These are phyloP conservation scores for Aspergillus sparsus DNA, from an alignment of 495 filamentous ascomycete genomes.

Conservation along the genomic window DNA sequence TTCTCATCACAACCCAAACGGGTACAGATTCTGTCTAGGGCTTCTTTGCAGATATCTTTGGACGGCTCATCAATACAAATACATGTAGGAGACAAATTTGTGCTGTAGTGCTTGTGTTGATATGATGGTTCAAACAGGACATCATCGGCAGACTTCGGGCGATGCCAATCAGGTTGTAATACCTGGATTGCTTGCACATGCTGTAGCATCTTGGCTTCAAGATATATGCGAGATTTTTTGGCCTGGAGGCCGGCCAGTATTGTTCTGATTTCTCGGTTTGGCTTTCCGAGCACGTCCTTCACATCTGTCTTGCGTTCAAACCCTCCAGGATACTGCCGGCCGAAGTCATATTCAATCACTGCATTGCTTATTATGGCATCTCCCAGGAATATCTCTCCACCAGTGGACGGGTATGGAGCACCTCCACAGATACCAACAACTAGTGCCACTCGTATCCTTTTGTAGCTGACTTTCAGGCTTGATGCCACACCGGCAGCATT, in stretches of 20 bases:
- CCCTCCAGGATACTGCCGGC: conserved; percentile 30
- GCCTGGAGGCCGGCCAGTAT: conserved; percentile 28
- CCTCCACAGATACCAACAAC: conserved; percentile 38
- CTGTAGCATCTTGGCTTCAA: conserved; percentile 18
- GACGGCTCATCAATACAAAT: conserved; percentile 2
- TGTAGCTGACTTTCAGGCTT: conserved; percentile 34
- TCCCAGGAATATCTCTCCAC: conserved; percentile 37
- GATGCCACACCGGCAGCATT: conserved; percentile 32
- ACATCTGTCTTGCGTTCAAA: conserved; percentile 30
- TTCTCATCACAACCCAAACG: conserved; percentile 8
- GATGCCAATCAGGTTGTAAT: conserved; percentile 15
- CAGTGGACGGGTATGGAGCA: conserved; percentile 19
- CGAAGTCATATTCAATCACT: conserved; percentile 44
- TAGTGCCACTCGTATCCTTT: conserved; percentile 24
- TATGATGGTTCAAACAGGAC: conserved; percentile 31
- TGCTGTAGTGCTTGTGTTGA: conserved; percentile 35
- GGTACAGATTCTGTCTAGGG: conserved; percentile 3
- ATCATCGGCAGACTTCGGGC: conserved; percentile 31
- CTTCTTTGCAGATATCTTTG: background rate
- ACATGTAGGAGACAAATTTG: conserved; percentile 1
- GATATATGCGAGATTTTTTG: conserved; percentile 8
- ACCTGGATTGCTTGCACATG: conserved; percentile 14
- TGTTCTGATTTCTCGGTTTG: conserved; percentile 33
- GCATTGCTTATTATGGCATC: conserved; percentile 47
- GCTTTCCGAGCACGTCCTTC: conserved; percentile 32